Evolutionary conservation across 164 flowering plant species (phyloP), one percentile per base, ranked within the genome.

Genomic region (Stephania japonica): DNA sequence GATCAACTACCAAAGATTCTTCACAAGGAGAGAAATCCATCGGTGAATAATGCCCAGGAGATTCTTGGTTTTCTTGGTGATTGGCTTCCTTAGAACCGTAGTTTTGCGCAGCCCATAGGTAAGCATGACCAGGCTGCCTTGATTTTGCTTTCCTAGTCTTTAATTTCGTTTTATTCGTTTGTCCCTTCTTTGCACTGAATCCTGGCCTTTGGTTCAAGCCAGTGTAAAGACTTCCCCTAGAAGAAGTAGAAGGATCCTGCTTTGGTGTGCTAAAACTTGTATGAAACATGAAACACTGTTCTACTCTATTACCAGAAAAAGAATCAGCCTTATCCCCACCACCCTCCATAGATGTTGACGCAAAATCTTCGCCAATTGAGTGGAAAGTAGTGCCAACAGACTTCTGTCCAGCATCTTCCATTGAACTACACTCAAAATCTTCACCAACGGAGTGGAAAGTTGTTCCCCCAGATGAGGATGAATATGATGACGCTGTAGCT

Each of bases 11-110:
- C 70, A 73, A 25, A 66, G 78, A 81, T 83, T 90, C 96, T 73
- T 78, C 85, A 82, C 85, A 90, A 26, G 98, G 98, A 72, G 99
- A 89, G 67, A 88, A 75, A 63, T 93, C 98, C 97, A 95, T 92
- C 16, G 99, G 99, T 7, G 97, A 89, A 85, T 85, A 88, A 65
- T 86, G 78, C 24, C 79, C 88, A 67, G 87, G 80, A 62, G 87
- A 84, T 70, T 86, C 88, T 5, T 77, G 44, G 68, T 74, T 81
- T 62, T 79, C 86, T 56, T 75, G 81, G 41, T 79, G 79, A 75
- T 68, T 77, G 47, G 65, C 79, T 73, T 75, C 88, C 73, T 49
- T 81, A 10, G 82, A 65, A 62, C 76, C 72, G 77, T 75, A 79
- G 62, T 83, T 81, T 24, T 77, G 81, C 53, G 75, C 84, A 72